Evolutionary conservation across 2,329 filamentous ascomycete species (phyloP).

Genomic region (Aphanocladium album): DNA sequence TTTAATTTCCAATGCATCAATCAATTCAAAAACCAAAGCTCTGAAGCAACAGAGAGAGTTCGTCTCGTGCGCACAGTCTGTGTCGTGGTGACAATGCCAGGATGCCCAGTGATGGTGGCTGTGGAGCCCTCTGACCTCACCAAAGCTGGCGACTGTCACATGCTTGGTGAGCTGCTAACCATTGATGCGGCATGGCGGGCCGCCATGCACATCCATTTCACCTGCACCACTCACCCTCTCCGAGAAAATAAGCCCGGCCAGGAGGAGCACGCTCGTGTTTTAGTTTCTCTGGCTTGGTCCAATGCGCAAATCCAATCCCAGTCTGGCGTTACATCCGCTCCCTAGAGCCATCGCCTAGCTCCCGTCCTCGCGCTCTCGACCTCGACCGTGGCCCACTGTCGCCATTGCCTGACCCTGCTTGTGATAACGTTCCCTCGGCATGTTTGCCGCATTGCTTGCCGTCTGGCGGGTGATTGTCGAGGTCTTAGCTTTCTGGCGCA

Average conservation of each 20-base stretch:
- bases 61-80: background rate
- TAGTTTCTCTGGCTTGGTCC: background rate
- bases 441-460: conserved; percentile 40
- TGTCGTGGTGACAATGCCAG: background rate
- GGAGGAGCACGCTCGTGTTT: conserved; percentile 3
- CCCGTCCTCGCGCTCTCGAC: background rate
- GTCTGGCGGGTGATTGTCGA: conserved; percentile 57
- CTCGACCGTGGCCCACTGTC: background rate
- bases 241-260: background rate
- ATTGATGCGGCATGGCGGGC: conserved; percentile 2
- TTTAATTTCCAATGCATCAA: background rate
- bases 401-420: conserved; percentile 22
- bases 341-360: conserved; percentile 6
- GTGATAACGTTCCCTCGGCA: conserved; percentile 29
- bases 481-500: conserved; percentile 58
- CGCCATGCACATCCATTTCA: conserved; percentile 6
- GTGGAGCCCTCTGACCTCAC: conserved; percentile 4
- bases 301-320: conserved; percentile 4
- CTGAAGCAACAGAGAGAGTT: background rate
- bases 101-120: background rate
- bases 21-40: background rate
- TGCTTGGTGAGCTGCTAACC: background rate
- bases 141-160: conserved; percentile 3
- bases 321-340: conserved; percentile 6
- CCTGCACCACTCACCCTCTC: background rate